Conservation (phyloP, 768 basidiomycete genomes). For the Tylopilus balloui region DNA sequence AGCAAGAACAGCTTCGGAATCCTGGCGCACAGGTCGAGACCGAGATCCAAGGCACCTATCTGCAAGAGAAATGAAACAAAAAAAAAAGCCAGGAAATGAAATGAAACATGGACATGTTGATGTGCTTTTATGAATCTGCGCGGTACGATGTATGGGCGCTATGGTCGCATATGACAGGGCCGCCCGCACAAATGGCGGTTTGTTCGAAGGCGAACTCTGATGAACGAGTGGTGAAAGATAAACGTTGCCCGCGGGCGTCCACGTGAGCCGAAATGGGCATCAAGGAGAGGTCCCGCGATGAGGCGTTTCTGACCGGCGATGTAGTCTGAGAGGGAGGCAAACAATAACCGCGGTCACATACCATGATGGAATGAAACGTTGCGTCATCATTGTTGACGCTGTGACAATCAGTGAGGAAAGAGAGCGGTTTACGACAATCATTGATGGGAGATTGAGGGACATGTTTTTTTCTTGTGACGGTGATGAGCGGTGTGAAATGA, state of each 20-base stretch:
- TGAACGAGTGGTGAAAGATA: not conserved
- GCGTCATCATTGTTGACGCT: constrained; percentile 7
- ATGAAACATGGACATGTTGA: not conserved
- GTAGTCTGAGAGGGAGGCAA: constrained; percentile 13
- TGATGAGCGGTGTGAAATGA: constrained; percentile 4
- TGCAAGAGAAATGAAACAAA: not conserved
- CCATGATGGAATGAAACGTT: constrained; percentile 1
- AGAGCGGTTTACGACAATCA: constrained; percentile 19
- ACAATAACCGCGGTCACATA: not conserved
- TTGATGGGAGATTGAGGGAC: constrained; percentile 16
- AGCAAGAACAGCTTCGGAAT: not conserved
- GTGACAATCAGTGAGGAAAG: constrained; percentile 12
- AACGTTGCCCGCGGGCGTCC: constrained; percentile 4
- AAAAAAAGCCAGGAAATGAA: not conserved
- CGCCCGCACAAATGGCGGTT: constrained; percentile 9
- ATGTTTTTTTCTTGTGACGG: constrained; percentile 2
- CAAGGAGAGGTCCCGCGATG: not conserved
- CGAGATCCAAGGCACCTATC: not conserved
- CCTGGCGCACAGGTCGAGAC: constrained; percentile 6
- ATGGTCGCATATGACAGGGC: not conserved
- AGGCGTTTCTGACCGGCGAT: constrained; percentile 9
- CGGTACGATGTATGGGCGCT: constrained; percentile 22
- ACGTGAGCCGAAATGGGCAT: constrained; percentile 8
- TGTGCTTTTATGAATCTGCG: constrained; percentile 15
- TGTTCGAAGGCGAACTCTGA: constrained; percentile 1